Percentiles rank a stretch among this genome's conserved stretches.
These are phyloP conservation scores for Tylopilus subfusipes DNA, from an alignment of 768 basidiomycete genomes.

Conservation along the genomic window DNA sequence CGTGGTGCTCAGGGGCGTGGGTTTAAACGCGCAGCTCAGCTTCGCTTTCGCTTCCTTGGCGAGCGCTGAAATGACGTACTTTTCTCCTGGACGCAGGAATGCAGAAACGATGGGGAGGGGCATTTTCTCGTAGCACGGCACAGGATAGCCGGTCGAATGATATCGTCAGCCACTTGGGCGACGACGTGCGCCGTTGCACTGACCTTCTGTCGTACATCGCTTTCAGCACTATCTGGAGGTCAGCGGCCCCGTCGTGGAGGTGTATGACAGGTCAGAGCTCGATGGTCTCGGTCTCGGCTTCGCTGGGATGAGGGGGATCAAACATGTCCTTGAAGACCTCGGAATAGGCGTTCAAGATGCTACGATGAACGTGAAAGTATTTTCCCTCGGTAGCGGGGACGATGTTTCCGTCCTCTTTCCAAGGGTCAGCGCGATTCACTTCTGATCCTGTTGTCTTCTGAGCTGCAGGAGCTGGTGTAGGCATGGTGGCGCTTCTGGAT, in stretches of 20 bases:
- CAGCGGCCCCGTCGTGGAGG: slow-evolving; percentile 10
- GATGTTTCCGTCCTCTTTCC: slow-evolving; percentile 31
- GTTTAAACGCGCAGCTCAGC: not conserved
- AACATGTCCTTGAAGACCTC: slow-evolving; percentile 34
- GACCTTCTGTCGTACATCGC: slow-evolving; percentile 18
- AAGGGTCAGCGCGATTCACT: slow-evolving; percentile 6
- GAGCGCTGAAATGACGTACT: slow-evolving; percentile 14
- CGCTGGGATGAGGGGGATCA: not conserved
- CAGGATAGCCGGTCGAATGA: slow-evolving; percentile 2
- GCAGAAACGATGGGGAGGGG: not conserved
- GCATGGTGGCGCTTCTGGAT: not conserved
- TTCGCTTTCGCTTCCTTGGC: slow-evolving; percentile 5
- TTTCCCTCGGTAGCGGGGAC: slow-evolving; percentile 23
- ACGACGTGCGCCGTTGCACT: not conserved
- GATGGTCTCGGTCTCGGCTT: not conserved
- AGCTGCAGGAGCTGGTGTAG: not conserved
- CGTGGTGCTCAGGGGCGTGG: not conserved
- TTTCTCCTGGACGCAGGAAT: slow-evolving; percentile 18
- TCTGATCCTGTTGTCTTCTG: not conserved
- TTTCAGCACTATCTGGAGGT: slow-evolving; percentile 14
- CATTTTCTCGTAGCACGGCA: not conserved
- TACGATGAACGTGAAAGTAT: slow-evolving; percentile 33
- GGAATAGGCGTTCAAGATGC: slow-evolving; percentile 24
- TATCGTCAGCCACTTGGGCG: not conserved
- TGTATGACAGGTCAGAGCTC: slow-evolving; percentile 19